phyloP scores from a whole-genome alignment of 139 green algal genomes.

The Asterochloris erici region DNA sequence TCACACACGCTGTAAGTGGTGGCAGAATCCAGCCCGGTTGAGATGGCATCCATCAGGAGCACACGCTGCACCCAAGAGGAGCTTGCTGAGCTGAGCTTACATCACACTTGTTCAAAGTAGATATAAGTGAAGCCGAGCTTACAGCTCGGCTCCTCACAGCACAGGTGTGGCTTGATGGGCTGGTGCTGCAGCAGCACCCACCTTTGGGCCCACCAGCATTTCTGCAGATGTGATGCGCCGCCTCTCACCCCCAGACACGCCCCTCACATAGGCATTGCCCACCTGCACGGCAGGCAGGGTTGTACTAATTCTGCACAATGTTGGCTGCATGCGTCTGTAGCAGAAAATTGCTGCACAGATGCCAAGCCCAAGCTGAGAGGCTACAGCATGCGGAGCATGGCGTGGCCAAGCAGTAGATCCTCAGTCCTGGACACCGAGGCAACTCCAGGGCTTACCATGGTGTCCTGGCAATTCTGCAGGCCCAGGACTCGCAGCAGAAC shows the following conservation, averaged over 20 bases:
- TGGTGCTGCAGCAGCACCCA: not conserved
- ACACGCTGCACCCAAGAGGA: constrained; percentile 19
- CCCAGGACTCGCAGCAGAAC: constrained; percentile 28
- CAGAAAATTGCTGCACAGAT: no score
- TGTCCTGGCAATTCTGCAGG: constrained; percentile 28
- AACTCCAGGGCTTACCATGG: constrained; percentile 20
- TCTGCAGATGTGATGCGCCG: constrained; percentile 68
- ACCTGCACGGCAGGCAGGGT: not conserved
- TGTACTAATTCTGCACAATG: not conserved
- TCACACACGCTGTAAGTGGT: constrained; percentile 68
- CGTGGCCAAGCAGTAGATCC: not conserved
- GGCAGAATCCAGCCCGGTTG: constrained; percentile 54
- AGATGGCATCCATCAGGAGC: constrained; percentile 39
- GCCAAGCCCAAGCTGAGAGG: no score
- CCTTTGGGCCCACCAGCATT: constrained; percentile 52
- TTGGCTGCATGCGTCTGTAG: no score
- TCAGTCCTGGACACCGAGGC: no score
- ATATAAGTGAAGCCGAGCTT: no score
- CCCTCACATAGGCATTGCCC: constrained; percentile 35
- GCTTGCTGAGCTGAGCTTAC: no score
- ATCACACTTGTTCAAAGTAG: no score
- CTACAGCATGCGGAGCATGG: no score
- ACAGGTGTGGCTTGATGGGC: no score
- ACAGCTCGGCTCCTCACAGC: no score
- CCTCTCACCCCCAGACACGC: constrained; percentile 63